phyloP scores from a whole-genome alignment of 75 land plant genomes.

The Ceratopteris richardii region DNA sequence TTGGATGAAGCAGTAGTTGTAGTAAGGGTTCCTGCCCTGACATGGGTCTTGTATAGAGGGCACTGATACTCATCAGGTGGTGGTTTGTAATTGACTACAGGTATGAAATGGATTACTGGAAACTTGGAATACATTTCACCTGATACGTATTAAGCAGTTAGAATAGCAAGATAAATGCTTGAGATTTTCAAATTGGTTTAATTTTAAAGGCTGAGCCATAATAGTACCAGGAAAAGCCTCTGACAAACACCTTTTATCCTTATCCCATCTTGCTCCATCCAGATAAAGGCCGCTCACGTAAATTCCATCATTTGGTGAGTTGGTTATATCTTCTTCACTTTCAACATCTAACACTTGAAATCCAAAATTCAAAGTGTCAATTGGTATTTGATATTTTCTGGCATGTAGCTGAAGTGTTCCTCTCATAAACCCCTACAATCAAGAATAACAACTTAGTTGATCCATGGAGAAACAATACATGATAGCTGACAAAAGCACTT shows the following conservation, averaged over 20 bases:
- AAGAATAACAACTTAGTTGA: too few species aligned
- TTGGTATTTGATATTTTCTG: constrained; percentile 33
- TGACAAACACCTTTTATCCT: constrained; percentile 8
- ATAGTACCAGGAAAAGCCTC: constrained; percentile 23
- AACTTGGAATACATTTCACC: constrained; percentile 23
- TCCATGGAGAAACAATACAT: too few species aligned
- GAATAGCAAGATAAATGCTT: not conserved
- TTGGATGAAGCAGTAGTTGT: constrained; percentile 35
- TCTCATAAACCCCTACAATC: constrained; percentile 28
- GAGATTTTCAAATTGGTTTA: not conserved
- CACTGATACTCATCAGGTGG: constrained; percentile 25
- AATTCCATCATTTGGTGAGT: constrained; percentile 18
- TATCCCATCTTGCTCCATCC: constrained; percentile 35
- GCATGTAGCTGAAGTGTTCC: constrained; percentile 35
- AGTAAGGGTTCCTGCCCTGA: constrained; percentile 24
- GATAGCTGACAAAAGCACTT: too few species aligned
- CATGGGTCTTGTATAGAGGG: constrained; percentile 33
- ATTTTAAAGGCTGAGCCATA: not conserved
- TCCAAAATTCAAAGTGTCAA: constrained; percentile 30
- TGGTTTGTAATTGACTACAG: constrained; percentile 24
- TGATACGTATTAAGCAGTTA: not conserved
- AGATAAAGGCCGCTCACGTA: constrained; percentile 22
- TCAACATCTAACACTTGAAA: constrained; percentile 15
- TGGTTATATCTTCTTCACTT: constrained; percentile 13
- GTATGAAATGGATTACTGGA: constrained; percentile 24